Evolutionary conservation across 2,329 filamentous ascomycete genomes (phyloP).

Genomic region (Fusarium lyarnte): DNA sequence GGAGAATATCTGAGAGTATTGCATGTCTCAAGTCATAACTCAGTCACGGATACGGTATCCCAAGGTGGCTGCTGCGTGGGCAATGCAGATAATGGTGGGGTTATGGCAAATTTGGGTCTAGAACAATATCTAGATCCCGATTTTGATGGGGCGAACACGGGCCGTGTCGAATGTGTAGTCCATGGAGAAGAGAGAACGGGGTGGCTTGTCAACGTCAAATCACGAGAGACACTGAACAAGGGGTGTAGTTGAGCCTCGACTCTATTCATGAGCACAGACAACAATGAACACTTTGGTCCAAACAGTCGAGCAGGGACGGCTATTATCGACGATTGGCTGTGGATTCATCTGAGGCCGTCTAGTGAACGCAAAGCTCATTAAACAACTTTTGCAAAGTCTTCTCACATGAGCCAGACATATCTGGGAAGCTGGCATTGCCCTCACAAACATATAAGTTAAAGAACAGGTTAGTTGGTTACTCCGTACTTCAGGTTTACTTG

Average conservation of each 20-base stretch:
- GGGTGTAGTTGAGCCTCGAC: neutral
- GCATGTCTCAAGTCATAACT: neutral
- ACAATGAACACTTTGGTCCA: neutral
- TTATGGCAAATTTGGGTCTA: conserved; percentile 34
- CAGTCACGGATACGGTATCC: neutral
- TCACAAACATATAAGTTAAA: neutral
- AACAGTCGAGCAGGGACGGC: neutral
- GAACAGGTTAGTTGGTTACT: neutral
- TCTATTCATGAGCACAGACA: neutral
- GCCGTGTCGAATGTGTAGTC: neutral
- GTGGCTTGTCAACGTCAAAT: conserved; percentile 11
- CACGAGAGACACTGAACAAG: neutral
- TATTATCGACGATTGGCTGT: neutral
- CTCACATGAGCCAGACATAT: neutral
- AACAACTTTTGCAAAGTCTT: neutral
- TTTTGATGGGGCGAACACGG: conserved; percentile 8
- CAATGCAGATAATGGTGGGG: conserved; percentile 22
- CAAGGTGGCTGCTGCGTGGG: conserved; percentile 19
- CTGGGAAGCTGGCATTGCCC: neutral
- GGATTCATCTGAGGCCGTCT: neutral
- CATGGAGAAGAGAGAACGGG: neutral
- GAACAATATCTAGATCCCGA: conserved; percentile 23
- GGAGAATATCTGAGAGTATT: neutral
- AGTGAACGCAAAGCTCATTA: neutral
- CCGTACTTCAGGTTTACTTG: neutral